phyloP scores from a whole-genome alignment of 1,284 basidiomycete genomes.

The Ganoderma multipileum region DNA sequence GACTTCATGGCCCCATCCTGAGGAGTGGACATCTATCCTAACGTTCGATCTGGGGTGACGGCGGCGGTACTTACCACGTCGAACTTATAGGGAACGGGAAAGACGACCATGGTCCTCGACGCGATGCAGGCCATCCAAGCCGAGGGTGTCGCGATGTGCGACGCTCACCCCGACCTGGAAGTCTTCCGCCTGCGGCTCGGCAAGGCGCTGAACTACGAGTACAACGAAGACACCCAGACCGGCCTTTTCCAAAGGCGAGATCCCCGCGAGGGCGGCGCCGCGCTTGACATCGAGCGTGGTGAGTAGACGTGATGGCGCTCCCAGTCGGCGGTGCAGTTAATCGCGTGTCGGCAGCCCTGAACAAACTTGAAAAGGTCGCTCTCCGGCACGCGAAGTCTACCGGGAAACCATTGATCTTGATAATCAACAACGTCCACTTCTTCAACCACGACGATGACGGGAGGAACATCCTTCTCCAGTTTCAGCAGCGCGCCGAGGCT shows the following conservation, averaged over 20 bases:
- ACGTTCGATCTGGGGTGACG: neutral
- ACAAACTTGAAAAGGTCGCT: conserved; percentile 89
- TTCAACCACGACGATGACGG: conserved; percentile 86
- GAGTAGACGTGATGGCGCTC: neutral
- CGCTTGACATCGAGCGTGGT: conserved; percentile 86
- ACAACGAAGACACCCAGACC: conserved; percentile 82
- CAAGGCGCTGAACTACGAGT: conserved; percentile 82
- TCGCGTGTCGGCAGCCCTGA: conserved; percentile 57
- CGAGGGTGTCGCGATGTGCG: conserved; percentile 65
- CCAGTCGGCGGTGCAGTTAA: neutral
- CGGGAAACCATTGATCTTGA: conserved; percentile 75
- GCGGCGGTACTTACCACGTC: conserved; percentile 5
- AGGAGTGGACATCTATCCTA: no score
- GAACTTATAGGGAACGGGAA: conserved; percentile 59
- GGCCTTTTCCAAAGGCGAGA: conserved; percentile 83
- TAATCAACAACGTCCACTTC: conserved; percentile 82
- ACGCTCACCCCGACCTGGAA: conserved; percentile 70
- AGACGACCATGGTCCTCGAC: conserved; percentile 84
- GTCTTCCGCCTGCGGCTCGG: conserved; percentile 85
- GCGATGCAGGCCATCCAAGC: conserved; percentile 78
- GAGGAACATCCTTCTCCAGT: conserved; percentile 76
- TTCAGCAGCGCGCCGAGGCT: conserved; percentile 85
- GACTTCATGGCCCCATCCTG: no score
- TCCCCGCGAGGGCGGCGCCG: conserved; percentile 84
- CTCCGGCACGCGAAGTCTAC: conserved; percentile 62